Evolutionary conservation across 768 basidiomycete genomes (phyloP).

Genomic region (Xanthoconium stramineum): DNA sequence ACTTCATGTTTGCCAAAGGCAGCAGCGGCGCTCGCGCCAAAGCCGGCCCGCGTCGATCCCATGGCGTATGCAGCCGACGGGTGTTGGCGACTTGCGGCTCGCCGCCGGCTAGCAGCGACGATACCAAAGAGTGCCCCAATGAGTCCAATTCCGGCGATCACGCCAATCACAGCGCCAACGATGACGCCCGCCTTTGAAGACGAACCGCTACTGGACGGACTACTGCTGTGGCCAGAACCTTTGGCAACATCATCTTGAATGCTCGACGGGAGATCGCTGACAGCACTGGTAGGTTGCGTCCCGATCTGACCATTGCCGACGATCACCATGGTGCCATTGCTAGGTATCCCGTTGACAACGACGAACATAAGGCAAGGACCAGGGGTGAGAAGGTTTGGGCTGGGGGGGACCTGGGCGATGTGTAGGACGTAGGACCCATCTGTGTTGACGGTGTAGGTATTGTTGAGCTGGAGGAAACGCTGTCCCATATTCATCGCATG

Average conservation of each 20-base stretch:
- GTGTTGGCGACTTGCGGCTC: constrained; percentile 33
- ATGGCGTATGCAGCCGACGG: constrained; percentile 38
- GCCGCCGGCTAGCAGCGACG: constrained; percentile 48
- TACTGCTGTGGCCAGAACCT: constrained; percentile 26
- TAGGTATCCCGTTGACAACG: constrained; percentile 81
- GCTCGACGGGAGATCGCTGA: constrained; percentile 31
- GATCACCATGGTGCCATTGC: constrained; percentile 70
- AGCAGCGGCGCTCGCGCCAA: constrained; percentile 19
- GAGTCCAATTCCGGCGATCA: constrained; percentile 28
- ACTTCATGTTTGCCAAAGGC: constrained; percentile 24
- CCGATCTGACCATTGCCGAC: constrained; percentile 80
- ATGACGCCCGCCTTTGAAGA: constrained; percentile 26
- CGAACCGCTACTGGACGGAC: constrained; percentile 15
- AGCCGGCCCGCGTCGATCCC: constrained; percentile 32
- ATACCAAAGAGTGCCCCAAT: constrained; percentile 41
- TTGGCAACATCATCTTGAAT: constrained; percentile 42
- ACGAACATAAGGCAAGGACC: constrained; percentile 87
- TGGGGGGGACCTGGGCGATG: constrained; percentile 79
- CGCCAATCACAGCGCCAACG: constrained; percentile 30
- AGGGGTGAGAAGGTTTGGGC: constrained; percentile 84
- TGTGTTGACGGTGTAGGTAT: constrained; percentile 75
- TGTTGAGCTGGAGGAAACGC: constrained; percentile 79
- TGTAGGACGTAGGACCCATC: constrained; percentile 79
- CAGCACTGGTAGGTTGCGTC: constrained; percentile 49
- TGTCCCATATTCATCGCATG: constrained; percentile 92